A percentile compares a stretch with the other conserved stretches of the same genome.
Evolutionary conservation across 1,284 basidiomycete species (phyloP).

Genomic region (Ceratobasidium theobromae): DNA sequence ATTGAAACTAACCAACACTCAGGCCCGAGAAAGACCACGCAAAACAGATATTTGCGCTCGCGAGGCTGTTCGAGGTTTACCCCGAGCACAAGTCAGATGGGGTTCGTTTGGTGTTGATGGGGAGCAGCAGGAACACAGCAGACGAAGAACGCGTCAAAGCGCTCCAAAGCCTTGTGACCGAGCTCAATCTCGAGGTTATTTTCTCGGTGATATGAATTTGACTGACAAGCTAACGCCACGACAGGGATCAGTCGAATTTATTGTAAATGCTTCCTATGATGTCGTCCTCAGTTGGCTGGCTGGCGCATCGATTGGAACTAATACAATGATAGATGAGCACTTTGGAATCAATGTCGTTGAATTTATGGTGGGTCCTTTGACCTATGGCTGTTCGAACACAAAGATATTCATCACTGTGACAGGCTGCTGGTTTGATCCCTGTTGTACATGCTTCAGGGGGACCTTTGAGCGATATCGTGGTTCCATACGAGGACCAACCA

Average conservation of each 20-base stretch:
- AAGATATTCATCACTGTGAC: conserved; percentile 5
- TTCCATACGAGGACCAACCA: conserved; percentile 66
- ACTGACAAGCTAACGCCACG: not conserved
- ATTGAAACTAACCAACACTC: not conserved
- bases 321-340: conserved; percentile 99
- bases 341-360: conserved; percentile 99
- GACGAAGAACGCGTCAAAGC: conserved; percentile 72
- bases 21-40: conserved; percentile 96
- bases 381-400: not conserved
- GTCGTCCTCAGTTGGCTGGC: conserved; percentile 71
- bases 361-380: conserved; percentile 72
- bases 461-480: conserved; percentile 87
- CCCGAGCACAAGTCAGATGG: conserved; percentile 54
- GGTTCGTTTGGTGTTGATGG: conserved; percentile 72
- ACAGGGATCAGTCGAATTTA: conserved; percentile 72
- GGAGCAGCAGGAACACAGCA: conserved; percentile 75
- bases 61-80: conserved; percentile 58
- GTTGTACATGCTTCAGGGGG: conserved; percentile 93
- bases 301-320: conserved; percentile 79
- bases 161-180: conserved; percentile 60
- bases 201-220: not conserved
- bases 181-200: conserved; percentile 67
- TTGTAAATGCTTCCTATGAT: conserved; percentile 81
- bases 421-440: conserved; percentile 94
- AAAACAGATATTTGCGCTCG: conserved; percentile 75